phyloP scores from a whole-genome alignment of 2,329 filamentous ascomycete species.

The Pestalotiopsis sp. region DNA sequence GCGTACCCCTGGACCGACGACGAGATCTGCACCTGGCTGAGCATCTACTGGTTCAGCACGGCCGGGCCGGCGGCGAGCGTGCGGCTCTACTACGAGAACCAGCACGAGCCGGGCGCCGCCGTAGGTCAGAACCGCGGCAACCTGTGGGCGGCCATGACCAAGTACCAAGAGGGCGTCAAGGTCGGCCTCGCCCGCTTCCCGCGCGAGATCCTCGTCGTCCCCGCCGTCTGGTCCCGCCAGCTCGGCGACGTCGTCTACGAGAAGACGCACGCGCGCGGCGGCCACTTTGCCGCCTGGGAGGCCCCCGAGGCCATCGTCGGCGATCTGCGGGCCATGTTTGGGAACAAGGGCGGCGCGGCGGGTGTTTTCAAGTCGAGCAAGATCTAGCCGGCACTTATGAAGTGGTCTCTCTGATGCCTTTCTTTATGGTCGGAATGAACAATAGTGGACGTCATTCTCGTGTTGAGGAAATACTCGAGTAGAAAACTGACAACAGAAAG shows the following conservation, averaged over 20 bases:
- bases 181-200: slow-evolving; percentile 53
- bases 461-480: too few relatives aligned
- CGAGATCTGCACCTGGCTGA: slow-evolving; percentile 75
- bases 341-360: slow-evolving; percentile 36
- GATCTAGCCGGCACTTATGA: not conserved
- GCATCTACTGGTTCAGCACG: slow-evolving; percentile 72
- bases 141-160: slow-evolving; percentile 20
- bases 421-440: too few relatives aligned
- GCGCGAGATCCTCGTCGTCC: slow-evolving; percentile 49
- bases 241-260: slow-evolving; percentile 55
- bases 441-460: too few relatives aligned
- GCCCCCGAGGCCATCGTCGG: slow-evolving; percentile 44
- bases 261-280: slow-evolving; percentile 40
- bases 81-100: slow-evolving; percentile 72
- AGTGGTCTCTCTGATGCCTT: too few relatives aligned
- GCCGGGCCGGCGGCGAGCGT: slow-evolving; percentile 64
- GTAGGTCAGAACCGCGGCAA: slow-evolving; percentile 41
- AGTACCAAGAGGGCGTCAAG: slow-evolving; percentile 41
- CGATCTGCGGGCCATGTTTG: slow-evolving; percentile 53
- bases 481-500: too few relatives aligned
- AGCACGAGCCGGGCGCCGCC: slow-evolving; percentile 60
- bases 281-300: slow-evolving; percentile 55
- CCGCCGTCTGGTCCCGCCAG: slow-evolving; percentile 50
- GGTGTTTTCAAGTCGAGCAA: slow-evolving; percentile 19
- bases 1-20: slow-evolving; percentile 73